Conservation (phyloP, 2,329 filamentous ascomycete genomes). For the Alternaria panax region DNA sequence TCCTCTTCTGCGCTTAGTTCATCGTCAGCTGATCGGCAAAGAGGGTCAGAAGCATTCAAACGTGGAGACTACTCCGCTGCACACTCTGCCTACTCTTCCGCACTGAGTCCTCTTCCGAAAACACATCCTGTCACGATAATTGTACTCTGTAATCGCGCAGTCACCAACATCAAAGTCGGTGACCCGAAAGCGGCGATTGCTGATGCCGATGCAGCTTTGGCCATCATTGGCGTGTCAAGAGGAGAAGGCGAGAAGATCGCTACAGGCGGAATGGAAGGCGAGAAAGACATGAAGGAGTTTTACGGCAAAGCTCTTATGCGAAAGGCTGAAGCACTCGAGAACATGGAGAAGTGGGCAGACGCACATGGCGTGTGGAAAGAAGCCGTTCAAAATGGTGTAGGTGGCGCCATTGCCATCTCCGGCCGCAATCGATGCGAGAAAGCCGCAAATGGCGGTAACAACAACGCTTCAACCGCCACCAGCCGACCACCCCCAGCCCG, state of each 20-base stretch:
- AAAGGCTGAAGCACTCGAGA: constrained; percentile 93
- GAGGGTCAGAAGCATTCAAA: constrained; percentile 90
- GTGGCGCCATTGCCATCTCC: constrained; percentile 82
- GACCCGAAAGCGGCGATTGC: constrained; percentile 86
- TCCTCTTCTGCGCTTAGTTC: constrained; percentile 73
- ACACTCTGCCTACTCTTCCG: constrained; percentile 80
- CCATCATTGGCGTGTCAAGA: constrained; percentile 77
- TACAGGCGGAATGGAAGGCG: constrained; percentile 64
- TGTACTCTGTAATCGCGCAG: constrained; percentile 87
- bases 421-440: constrained; percentile 90
- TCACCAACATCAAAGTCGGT: constrained; percentile 90
- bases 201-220: constrained; percentile 82
- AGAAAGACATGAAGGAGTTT: constrained; percentile 89
- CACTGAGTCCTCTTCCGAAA: constrained; percentile 75
- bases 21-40: constrained; percentile 79
- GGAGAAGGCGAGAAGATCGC: constrained; percentile 83
- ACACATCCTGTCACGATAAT: constrained; percentile 85
- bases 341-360: constrained; percentile 92
- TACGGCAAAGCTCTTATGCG: constrained; percentile 92
- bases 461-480: constrained; percentile 20
- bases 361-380: constrained; percentile 80
- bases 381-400: constrained; percentile 83
- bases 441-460: constrained; percentile 63
- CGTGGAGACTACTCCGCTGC: constrained; percentile 90
- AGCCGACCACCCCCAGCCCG: constrained; percentile 38